phyloP scores from a whole-genome alignment of 2,329 filamentous ascomycete genomes.

The Ophiocordyceps camponoti-rufipedis region DNA sequence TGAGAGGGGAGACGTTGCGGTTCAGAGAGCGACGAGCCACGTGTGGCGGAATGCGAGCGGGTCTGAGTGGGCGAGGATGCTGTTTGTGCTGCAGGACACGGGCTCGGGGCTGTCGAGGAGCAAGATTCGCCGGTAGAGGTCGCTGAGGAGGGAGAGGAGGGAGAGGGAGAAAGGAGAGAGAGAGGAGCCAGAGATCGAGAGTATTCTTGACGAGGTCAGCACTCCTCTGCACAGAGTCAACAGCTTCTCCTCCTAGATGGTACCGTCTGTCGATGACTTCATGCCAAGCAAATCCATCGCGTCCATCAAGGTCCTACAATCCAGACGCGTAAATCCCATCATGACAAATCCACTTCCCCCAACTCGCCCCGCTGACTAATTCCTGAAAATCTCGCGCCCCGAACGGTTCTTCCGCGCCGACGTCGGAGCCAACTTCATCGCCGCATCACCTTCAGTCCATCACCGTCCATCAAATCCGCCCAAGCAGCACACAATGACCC shows the following conservation, averaged over 20 bases:
- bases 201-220: too few species aligned
- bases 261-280: too few species aligned
- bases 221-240: too few species aligned
- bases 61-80: constrained; percentile 27
- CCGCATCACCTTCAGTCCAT: not conserved
- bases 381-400: not conserved
- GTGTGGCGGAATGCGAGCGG: constrained; percentile 29
- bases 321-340: not conserved
- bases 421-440: not conserved
- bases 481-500: constrained; percentile 21
- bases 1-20: constrained; percentile 31
- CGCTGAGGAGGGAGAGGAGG: too few species aligned
- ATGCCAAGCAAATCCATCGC: not conserved
- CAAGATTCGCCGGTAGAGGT: not conserved
- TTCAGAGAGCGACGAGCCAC: constrained; percentile 37
- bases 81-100: constrained; percentile 22
- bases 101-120: not conserved
- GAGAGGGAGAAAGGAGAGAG: too few species aligned
- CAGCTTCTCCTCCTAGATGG: too few species aligned
- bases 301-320: too few species aligned
- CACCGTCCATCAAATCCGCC: not conserved
- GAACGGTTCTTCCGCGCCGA: not conserved
- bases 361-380: not conserved
- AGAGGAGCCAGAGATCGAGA: too few species aligned
- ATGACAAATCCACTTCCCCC: not conserved